Base-by-base conservation (phyloP, 805 yeast species). In the Candida ovalis region DNA sequence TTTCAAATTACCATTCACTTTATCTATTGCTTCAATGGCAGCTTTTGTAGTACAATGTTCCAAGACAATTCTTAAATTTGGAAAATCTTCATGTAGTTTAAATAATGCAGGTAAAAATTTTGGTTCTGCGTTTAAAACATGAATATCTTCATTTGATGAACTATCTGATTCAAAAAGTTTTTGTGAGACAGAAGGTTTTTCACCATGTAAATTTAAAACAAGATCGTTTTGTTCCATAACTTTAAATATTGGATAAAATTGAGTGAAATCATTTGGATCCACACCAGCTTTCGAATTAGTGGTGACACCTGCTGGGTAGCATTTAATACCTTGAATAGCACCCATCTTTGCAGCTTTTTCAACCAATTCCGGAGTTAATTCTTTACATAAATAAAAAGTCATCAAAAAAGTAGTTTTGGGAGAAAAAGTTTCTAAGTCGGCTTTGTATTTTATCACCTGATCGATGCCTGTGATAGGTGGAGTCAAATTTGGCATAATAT, bases 281-380 rank as follows among this genome's bases (percentile, higher is more conserved):
- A 94, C 97, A 44, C 99, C 99, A 3, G 84, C 87, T 43, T 78
- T 68, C 9, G 97, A 89, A 71, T 94, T 94, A 36, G 99, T 94
- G n/a, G 99, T 94, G 28, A 94, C 99, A 40, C 99, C 99, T 1
- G 98, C 97, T 38, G 99, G 99, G 66, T 94, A 94, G 65, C 96
- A 90, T 67, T 94, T 94, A 56, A 94, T 88, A 48, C 99, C 99
- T 27, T 82, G 75, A 47, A 92, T 82, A 35, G 81, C 82, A 1
- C 83, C 83, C 17, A 69, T 60, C 47, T 73, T 63, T 7, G 91
- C 95, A 32, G 97, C 98, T 53, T 81, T 78, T 46, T 79, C 81
- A 48, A 94, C 84, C 37, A 89, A 72, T 55, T 88, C 95, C 0
- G 98, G 97, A 1, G 96, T 88, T 54, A 94, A 72, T 0, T 81